A percentile compares a stretch with the other conserved stretches of the same genome.
phyloP scores from a whole-genome alignment of 805 yeast genomes.

The Ascoidea tarda region DNA sequence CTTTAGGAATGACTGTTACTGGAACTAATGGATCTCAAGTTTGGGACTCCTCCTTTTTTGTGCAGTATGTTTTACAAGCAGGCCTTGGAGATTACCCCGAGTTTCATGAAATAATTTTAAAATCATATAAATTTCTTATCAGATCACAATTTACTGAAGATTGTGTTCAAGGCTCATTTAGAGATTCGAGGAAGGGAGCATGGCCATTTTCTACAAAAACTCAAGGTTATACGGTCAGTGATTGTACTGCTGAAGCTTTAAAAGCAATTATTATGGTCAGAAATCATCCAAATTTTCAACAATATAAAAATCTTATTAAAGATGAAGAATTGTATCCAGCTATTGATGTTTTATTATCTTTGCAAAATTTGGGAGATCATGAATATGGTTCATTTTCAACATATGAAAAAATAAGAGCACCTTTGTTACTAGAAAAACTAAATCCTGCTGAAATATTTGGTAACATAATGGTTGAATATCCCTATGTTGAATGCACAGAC shows the following conservation, averaged over 20 bases:
- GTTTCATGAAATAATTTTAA: slow-evolving; percentile 47
- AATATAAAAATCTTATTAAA: slow-evolving; percentile 25
- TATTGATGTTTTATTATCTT: slow-evolving; percentile 56
- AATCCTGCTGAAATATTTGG: slow-evolving; percentile 98
- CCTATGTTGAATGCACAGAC: slow-evolving; percentile 97
- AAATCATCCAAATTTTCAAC: slow-evolving; percentile 39
- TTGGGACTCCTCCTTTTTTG: slow-evolving; percentile 90
- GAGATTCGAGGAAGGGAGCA: slow-evolving; percentile 78
- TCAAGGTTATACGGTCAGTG: slow-evolving; percentile 94
- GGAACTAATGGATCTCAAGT: slow-evolving; percentile 97
- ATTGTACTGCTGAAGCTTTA: slow-evolving; percentile 91
- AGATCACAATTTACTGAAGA: slow-evolving; percentile 79
- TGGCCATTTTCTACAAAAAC: slow-evolving; percentile 95
- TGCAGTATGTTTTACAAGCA: slow-evolving; percentile 70
- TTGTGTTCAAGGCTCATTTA: slow-evolving; percentile 59
- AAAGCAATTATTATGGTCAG: slow-evolving; percentile 90
- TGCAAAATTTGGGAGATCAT: slow-evolving; percentile 69
- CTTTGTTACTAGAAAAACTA: slow-evolving; percentile 57
- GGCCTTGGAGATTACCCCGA: slow-evolving; percentile 57
- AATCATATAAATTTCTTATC: slow-evolving; percentile 57
- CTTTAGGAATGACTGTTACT: slow-evolving; percentile 84
- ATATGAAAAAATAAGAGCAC: slow-evolving; percentile 76
- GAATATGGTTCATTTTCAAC: slow-evolving; percentile 90
- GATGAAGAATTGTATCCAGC: slow-evolving; percentile 46
- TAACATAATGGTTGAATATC: slow-evolving; percentile 96